These are phyloP conservation scores for Neofusicoccum kwambonambiense DNA, from an alignment of 2,329 filamentous ascomycete genomes.

Conservation along the genomic window DNA sequence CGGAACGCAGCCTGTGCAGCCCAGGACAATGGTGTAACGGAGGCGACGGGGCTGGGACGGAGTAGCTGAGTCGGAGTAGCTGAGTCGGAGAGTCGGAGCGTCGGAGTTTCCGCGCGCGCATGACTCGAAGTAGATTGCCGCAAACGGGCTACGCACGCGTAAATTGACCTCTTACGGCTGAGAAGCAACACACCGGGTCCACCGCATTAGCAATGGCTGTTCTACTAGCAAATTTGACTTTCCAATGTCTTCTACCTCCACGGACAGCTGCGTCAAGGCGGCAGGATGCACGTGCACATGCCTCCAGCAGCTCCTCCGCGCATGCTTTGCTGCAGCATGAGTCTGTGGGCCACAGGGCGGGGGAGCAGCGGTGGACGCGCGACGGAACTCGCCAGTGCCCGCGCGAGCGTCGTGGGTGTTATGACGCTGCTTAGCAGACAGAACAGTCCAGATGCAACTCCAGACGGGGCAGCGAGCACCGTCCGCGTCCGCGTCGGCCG, in stretches of 20 bases:
- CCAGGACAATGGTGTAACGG: slow-evolving; percentile 1
- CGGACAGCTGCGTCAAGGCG: not conserved
- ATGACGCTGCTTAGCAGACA: not conserved
- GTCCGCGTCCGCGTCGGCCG: not conserved
- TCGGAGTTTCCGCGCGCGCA: not conserved
- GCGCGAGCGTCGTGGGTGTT: not conserved
- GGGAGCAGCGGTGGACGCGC: not conserved
- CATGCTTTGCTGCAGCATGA: not conserved
- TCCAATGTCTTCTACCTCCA: not conserved
- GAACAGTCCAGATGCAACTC: not conserved
- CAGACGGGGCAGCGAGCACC: not conserved
- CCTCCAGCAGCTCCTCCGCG: not conserved
- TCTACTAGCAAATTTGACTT: slow-evolving; percentile 1
- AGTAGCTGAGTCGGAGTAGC: not conserved
- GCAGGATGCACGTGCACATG: not conserved
- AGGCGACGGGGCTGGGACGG: not conserved
- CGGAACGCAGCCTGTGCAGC: slow-evolving; percentile 1
- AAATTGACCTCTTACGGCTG: not conserved
- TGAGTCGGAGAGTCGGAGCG: not conserved
- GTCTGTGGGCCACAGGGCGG: not conserved
- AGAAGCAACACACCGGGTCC: not conserved
- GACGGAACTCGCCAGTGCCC: not conserved
- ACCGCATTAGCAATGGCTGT: not conserved
- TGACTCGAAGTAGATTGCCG: slow-evolving; percentile 2
- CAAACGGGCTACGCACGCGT: not conserved